These are phyloP conservation scores for Starmerella sp. DNA, from an alignment of 805 yeast genomes.

Conservation along the genomic window DNA sequence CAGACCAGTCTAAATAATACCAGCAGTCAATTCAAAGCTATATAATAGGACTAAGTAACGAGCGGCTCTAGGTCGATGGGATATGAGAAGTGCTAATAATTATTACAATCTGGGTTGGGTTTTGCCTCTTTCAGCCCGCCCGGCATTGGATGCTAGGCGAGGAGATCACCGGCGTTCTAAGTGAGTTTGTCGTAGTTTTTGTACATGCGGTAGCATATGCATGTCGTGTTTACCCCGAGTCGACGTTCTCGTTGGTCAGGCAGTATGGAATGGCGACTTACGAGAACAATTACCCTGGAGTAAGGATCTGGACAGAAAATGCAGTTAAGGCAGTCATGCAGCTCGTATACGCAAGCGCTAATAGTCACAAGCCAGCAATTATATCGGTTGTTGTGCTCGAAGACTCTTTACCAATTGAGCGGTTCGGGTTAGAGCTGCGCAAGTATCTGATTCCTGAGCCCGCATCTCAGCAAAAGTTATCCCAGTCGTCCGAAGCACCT, in stretches of 20 bases:
- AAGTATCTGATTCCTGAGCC: constrained; percentile 20
- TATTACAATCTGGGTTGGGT: not conserved
- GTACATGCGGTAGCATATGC: constrained; percentile 46
- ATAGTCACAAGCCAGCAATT: not conserved
- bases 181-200: constrained; percentile 42
- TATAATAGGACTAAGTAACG: too few relatives aligned
- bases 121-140: not conserved
- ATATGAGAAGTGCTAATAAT: too few relatives aligned
- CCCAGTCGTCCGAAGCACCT: not conserved
- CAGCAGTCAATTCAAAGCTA: too few relatives aligned
- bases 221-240: constrained; percentile 42
- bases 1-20: not conserved
- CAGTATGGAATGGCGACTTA: constrained; percentile 36
- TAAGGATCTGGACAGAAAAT: constrained; percentile 36
- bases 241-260: constrained; percentile 36
- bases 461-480: not conserved
- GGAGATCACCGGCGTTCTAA: constrained; percentile 27
- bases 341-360: not conserved
- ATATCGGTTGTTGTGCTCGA: constrained; percentile 33
- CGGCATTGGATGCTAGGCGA: constrained; percentile 12
- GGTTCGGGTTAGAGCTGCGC: constrained; percentile 32
- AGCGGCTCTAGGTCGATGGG: too few relatives aligned
- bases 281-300: constrained; percentile 38
- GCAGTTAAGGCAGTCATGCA: constrained; percentile 26
- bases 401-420: constrained; percentile 29